These are phyloP conservation scores for Xylaria hypoxylon DNA, from an alignment of 2,329 filamentous ascomycete genomes.

Conservation along the genomic window DNA sequence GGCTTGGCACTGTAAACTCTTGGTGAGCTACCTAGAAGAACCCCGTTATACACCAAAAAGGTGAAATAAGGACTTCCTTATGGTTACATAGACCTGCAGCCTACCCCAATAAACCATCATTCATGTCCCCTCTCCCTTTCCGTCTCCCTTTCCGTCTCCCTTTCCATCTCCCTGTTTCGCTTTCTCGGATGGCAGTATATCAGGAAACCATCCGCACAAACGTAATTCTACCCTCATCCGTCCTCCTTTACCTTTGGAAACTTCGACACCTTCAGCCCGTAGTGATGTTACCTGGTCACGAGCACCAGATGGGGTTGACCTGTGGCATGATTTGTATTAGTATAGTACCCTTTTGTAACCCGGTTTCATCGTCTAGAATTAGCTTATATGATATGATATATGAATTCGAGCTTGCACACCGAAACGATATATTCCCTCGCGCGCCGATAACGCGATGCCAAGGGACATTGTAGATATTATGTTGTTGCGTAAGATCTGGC, in stretches of 20 bases:
- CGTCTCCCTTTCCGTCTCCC: not conserved
- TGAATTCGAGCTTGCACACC: constrained; percentile 60
- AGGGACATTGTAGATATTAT: constrained; percentile 83
- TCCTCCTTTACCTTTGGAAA: constrained; percentile 61
- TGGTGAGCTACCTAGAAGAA: not conserved
- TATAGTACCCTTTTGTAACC: not conserved
- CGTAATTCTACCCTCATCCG: constrained; percentile 64
- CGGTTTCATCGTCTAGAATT: not conserved
- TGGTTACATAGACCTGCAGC: constrained; percentile 20
- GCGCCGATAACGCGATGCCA: constrained; percentile 95
- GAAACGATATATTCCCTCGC: constrained; percentile 85
- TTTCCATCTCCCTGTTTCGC: constrained; percentile 49
- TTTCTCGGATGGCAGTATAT: constrained; percentile 59
- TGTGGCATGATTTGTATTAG: constrained; percentile 43
- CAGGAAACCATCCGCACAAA: constrained; percentile 68
- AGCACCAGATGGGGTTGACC: constrained; percentile 62
- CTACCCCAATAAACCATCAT: constrained; percentile 11
- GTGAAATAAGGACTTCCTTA: not conserved
- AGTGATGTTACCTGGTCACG: constrained; percentile 64
- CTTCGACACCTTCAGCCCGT: constrained; percentile 63
- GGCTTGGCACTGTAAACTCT: not conserved
- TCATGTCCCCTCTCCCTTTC: constrained; percentile 19
- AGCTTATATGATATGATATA: not conserved
- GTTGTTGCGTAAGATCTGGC: constrained; percentile 62
- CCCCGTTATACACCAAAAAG: no score